Base-by-base conservation (phyloP, 257 asterid genomes). In the Solanum bukasovii region DNA sequence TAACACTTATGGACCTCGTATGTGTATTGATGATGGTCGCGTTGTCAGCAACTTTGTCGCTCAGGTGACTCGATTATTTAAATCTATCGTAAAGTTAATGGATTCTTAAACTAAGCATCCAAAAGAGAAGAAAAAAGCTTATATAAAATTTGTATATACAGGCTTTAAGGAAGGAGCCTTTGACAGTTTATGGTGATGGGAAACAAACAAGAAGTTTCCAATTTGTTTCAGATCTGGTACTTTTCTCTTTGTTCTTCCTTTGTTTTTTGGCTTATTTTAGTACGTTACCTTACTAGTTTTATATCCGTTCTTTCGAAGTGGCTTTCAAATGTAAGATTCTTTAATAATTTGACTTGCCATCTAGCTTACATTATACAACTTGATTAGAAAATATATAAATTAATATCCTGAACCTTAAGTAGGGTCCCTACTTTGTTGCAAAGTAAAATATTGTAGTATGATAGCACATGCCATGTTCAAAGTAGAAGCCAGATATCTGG, bases 11-110 rank as follows among this genome's bases (percentile, higher is more conserved):
- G 99, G 99, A 31, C 99, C 99, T 34, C 95, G 99, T 52, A 97
- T 97, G 99, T 97, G 98, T 90, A 95, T 97, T 81, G 99, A 97
- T 88, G 99, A 97, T 90, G 99, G 99, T 44, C 99, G 99, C 73
- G 99, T 97, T 68, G 99, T 97, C 33, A 97, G 99, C 92, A 97
- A 97, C 93, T 97, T 97, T 84, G 99, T 97, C 68, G 99, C 99
- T 90, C 99, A 97, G 99, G 99, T 96, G 87, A 87, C 42, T 23
- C 38, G 31, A 79, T 42, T 44, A 44, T 81, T 38, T 27, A 27
- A 81, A 46, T 81, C 68, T 46, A 81, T 49, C 38, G 10, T 81
- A 2, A 81, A 16, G 40, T 29, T 81, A 27, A 46, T 46, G 42
- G 85, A 81, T 81, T 81, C 44, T 82, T 82, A 49, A 82, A 82